These are phyloP conservation scores for Collybia sp. DNA, from an alignment of 768 basidiomycete species.

Conservation along the genomic window DNA sequence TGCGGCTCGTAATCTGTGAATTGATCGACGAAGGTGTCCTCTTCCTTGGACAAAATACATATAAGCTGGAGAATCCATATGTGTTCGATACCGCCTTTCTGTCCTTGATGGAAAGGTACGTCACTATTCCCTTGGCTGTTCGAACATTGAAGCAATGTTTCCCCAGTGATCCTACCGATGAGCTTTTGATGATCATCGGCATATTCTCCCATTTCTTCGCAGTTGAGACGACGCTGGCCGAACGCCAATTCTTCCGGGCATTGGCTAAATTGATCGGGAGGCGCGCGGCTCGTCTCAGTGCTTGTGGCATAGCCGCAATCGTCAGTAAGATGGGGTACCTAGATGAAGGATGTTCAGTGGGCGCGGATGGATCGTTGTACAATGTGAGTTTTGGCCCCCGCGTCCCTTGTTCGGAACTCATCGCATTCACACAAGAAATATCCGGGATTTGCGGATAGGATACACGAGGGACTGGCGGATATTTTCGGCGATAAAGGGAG, in stretches of 20 bases:
- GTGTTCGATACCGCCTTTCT: constrained; percentile 96
- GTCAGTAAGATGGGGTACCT: constrained; percentile 93
- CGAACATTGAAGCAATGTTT: constrained; percentile 1
- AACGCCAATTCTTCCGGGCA: constrained; percentile 95
- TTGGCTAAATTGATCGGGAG: constrained; percentile 87
- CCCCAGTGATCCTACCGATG: constrained; percentile 88
- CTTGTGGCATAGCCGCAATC: constrained; percentile 96
- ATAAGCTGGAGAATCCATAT: constrained; percentile 94
- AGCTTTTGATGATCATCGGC: constrained; percentile 93
- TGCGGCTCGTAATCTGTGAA: constrained; percentile 92
- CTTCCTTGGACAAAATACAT: constrained; percentile 97
- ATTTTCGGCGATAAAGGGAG: constrained; percentile 96
- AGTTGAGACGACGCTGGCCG: constrained; percentile 91
- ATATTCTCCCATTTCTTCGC: constrained; percentile 98
- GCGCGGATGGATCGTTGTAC: constrained; percentile 93
- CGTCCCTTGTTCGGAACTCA: background rate
- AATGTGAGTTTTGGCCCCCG: constrained; percentile 52
- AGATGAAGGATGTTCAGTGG: constrained; percentile 85
- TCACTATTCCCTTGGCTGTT: background rate
- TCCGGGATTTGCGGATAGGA: constrained; percentile 88
- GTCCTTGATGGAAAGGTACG: constrained; percentile 90
- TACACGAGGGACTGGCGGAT: constrained; percentile 90
- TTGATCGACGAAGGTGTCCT: constrained; percentile 95
- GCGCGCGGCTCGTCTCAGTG: constrained; percentile 84
- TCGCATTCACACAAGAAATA: constrained; percentile 73